Evolutionary conservation across 176 grass and related monocot genomes (phyloP), one percentile per base, ranked within the genome.

Genomic region (Phoenix dactylifera): DNA sequence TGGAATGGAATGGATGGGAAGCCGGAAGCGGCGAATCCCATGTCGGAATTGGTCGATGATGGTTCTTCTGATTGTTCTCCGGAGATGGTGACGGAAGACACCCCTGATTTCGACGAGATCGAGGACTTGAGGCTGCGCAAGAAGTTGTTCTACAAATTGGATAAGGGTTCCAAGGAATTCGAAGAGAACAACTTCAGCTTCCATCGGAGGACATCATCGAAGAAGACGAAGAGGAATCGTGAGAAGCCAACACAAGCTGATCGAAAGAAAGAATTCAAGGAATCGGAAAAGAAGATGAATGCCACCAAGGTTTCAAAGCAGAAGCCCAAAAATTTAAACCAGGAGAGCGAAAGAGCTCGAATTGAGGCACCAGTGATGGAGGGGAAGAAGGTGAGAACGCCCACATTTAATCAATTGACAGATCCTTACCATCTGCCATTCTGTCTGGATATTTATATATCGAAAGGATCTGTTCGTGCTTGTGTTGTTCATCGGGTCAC

Each of bases 361-460:
- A 61, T 65, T 24, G 68, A 65, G 17, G 68, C 58, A 0, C 58
- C 53, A 4, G 3, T 60, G 24, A 55, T 54, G 59, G 86, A 81
- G 30, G 26, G 14, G n/a, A 89, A 85, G 71, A 67, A 39, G 35
- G 71, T 72, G 32, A 68, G 81, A n/a, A 65, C 61, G 28, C 86
- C 59, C 0, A 85, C 81, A 6, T 82, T 89, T 68, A 85, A 82
- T 57, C 81, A 89, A 55, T 70, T 82, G 50, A 85, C 81, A 4
- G 74, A 65, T 78, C 86, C 81, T 57, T 89, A 85, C 59, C 86
- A 89, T 69, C 67, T 81, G 22, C 86, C 86, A 50, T 89, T 89
- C 55, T 89, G 86, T 60, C 70, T 89, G 1, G 81, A 89, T 63
- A 89, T 89, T 57, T 76, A 85, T 72, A 58, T 89, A 29, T 78